A percentile compares a stretch with the other conserved stretches of the same genome.
phyloP scores from a whole-genome alignment of 352 stramenopile genomes.

The Pythium guiyangense region DNA sequence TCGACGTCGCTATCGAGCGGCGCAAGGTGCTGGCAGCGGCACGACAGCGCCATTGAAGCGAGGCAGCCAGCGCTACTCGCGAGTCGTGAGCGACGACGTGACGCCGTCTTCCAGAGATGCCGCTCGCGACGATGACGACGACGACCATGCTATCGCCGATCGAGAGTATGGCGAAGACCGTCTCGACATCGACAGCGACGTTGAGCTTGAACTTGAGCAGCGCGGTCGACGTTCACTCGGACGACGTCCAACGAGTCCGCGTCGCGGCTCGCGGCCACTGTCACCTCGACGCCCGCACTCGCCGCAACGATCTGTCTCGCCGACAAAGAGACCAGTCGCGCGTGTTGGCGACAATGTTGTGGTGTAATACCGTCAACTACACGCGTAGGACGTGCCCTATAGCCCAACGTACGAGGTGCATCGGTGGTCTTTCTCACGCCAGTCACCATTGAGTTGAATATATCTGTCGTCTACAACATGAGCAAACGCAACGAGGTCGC shows the following conservation, averaged over 20 bases:
- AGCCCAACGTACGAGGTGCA: too few relatives aligned
- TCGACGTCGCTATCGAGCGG: slow-evolving; percentile 1
- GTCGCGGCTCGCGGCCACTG: background rate
- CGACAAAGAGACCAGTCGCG: background rate
- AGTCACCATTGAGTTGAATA: too few relatives aligned
- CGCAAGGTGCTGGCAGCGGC: background rate
- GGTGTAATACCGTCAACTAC: too few relatives aligned
- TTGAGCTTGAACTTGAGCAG: slow-evolving; percentile 5
- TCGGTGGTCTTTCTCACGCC: too few relatives aligned
- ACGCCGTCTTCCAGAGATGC: slow-evolving; percentile 4
- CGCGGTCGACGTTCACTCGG: slow-evolving; percentile 1
- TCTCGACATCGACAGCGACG: slow-evolving; percentile 1
- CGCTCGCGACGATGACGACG: slow-evolving; percentile 9
- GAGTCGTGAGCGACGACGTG: slow-evolving; percentile 17
- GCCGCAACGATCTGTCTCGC: background rate
- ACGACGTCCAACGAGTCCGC: slow-evolving; percentile 2
- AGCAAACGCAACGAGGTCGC: too few relatives aligned
- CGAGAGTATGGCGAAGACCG: background rate
- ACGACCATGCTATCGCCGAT: slow-evolving; percentile 10
- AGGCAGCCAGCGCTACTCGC: slow-evolving; percentile 8
- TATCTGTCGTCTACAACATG: too few relatives aligned
- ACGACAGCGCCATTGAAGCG: background rate
- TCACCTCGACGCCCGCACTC: background rate
- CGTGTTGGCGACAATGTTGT: too few relatives aligned
- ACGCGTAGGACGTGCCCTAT: too few relatives aligned